Evolutionary conservation across 441 rosid species (phyloP).

Genomic region (Gossypium trilobum): DNA sequence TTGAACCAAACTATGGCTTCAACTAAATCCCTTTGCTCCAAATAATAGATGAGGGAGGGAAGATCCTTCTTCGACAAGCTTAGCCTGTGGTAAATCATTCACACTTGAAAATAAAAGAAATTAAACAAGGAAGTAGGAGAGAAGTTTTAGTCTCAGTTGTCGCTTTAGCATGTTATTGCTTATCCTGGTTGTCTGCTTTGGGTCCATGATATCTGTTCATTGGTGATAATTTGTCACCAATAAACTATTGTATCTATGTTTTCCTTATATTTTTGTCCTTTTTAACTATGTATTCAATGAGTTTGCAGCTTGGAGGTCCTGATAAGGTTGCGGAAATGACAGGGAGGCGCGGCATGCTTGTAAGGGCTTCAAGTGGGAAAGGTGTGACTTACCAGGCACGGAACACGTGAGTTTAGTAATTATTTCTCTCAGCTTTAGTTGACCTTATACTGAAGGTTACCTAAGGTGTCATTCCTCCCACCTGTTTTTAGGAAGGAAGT

Average conservation of each 20-base stretch:
- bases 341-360: slow-evolving; percentile 99
- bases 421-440: slow-evolving; percentile 12
- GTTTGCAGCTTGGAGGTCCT: slow-evolving; percentile 94
- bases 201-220: neutral
- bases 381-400: slow-evolving; percentile 98
- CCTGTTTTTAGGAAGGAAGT: slow-evolving; percentile 70
- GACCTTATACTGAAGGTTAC: slow-evolving; percentile 18
- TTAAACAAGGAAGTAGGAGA: neutral
- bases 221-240: neutral
- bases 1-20: neutral
- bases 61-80: neutral
- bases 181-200: neutral
- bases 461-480: slow-evolving; percentile 21
- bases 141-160: neutral
- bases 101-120: neutral
- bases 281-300: slow-evolving; percentile 14
- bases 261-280: slow-evolving; percentile 6
- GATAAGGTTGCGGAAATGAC: slow-evolving; percentile 96
- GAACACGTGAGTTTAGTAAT: slow-evolving; percentile 60
- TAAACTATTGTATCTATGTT: neutral
- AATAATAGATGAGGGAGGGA: neutral
- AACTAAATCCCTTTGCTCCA: neutral
- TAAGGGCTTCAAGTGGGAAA: slow-evolving; percentile 83
- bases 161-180: neutral
- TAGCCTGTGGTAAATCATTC: neutral